Percentiles rank a stretch among this genome's conserved stretches.
Conservation (phyloP, 2,329 filamentous ascomycete species). For the Talaromyces pinophilus region DNA sequence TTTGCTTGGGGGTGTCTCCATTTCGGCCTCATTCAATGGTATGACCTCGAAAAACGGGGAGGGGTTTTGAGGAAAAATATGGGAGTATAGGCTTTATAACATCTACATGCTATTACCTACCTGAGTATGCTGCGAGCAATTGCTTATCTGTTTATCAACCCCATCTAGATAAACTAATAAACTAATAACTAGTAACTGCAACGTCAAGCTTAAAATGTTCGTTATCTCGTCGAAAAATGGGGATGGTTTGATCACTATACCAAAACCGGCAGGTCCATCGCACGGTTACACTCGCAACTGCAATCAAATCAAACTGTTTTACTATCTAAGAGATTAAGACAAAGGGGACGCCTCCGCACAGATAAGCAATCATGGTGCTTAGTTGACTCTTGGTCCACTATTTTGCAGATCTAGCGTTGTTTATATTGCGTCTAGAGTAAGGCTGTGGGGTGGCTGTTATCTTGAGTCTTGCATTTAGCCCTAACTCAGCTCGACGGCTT, state of each 20-base stretch:
- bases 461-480: not conserved
- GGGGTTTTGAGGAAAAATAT: not conserved
- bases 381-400: not conserved
- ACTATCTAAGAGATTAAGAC: not conserved
- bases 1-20: constrained; percentile 2
- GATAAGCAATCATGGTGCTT: not conserved
- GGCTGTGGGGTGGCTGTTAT: not conserved
- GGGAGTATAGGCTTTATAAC: not conserved
- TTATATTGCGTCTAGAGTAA: not conserved
- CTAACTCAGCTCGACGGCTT: not conserved
- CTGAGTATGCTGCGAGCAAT: no score
- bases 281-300: not conserved
- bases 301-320: not conserved
- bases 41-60: not conserved
- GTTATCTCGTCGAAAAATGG: not conserved
- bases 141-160: not conserved
- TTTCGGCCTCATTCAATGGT: not conserved
- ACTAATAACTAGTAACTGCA: not conserved
- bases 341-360: not conserved
- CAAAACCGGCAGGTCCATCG: constrained; percentile 1
- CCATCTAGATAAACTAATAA: not conserved
- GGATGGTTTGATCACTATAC: not conserved
- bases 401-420: not conserved
- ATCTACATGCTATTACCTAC: not conserved
- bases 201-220: not conserved